Percentiles rank a stretch among this genome's conserved stretches.
Evolutionary conservation across 2,329 filamentous ascomycete genomes (phyloP).

Genomic region (Aspergillus sp.): DNA sequence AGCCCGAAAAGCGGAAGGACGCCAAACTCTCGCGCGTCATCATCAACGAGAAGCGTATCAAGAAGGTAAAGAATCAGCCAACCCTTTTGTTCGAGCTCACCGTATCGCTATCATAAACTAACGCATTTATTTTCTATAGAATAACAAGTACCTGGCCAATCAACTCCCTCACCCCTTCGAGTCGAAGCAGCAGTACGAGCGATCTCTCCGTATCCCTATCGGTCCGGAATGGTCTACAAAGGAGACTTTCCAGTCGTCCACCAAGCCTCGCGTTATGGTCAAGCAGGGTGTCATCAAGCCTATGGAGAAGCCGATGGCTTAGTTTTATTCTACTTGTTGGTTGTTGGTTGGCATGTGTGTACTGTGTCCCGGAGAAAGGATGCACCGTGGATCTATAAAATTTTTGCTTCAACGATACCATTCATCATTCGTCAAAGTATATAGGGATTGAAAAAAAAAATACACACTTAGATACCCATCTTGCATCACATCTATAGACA

Average conservation of each 20-base stretch:
- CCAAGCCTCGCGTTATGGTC: slow-evolving; percentile 83
- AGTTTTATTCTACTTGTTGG: slow-evolving; percentile 12
- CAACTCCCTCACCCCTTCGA: slow-evolving; percentile 89
- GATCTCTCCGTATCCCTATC: slow-evolving; percentile 79
- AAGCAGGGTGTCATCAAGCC: slow-evolving; percentile 89
- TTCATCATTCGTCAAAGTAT: not conserved
- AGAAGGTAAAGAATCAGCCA: slow-evolving; percentile 63
- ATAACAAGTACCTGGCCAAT: slow-evolving; percentile 81
- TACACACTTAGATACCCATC: not conserved
- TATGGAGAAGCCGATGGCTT: slow-evolving; percentile 73
- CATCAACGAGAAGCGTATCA: slow-evolving; percentile 84
- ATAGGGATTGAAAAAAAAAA: not conserved
- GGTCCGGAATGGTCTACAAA: slow-evolving; percentile 98
- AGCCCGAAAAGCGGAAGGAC: slow-evolving; percentile 76
- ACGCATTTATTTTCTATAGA: slow-evolving; percentile 49
- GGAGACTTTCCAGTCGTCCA: slow-evolving; percentile 84
- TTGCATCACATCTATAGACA: not conserved
- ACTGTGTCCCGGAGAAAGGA: too few species aligned
- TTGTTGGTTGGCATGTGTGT: not conserved
- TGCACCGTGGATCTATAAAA: not conserved
- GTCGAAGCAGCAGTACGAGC: slow-evolving; percentile 83
- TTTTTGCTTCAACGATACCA: not conserved
- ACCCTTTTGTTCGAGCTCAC: not conserved
- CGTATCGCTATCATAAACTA: not conserved
- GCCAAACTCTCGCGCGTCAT: slow-evolving; percentile 81